phyloP scores from a whole-genome alignment of 306 rosid species.

The Dryas octopetala region DNA sequence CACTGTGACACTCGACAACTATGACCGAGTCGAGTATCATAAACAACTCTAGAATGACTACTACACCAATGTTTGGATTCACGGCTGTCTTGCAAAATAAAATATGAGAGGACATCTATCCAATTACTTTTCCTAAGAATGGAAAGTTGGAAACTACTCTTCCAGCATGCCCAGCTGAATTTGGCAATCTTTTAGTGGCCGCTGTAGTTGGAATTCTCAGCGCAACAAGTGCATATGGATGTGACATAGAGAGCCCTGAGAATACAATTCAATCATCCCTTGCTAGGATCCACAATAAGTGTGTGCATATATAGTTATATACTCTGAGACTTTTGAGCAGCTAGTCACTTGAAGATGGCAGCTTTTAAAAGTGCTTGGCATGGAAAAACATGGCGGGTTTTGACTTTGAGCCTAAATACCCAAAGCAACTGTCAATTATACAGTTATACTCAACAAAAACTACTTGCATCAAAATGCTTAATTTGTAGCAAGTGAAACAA shows the following conservation, averaged over 20 bases:
- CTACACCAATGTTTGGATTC: background rate
- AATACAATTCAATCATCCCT: conserved; percentile 10
- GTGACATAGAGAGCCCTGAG: background rate
- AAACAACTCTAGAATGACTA: too few species aligned
- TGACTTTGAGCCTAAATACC: conserved; percentile 18
- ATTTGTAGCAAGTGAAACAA: background rate
- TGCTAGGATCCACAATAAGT: background rate
- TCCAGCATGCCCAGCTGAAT: background rate
- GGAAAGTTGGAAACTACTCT: background rate
- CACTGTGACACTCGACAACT: background rate
- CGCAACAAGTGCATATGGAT: background rate
- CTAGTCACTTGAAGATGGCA: conserved; percentile 19
- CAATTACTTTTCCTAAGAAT: background rate
- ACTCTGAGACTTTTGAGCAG: conserved; percentile 3
- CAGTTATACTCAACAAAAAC: background rate
- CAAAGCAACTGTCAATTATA: background rate
- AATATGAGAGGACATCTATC: too few species aligned
- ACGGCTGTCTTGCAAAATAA: background rate
- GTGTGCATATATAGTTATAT: background rate
- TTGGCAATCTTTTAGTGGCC: background rate
- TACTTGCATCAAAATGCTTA: background rate
- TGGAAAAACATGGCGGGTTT: conserved; percentile 23
- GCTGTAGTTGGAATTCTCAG: background rate
- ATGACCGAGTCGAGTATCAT: too few species aligned
- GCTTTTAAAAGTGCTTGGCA: conserved; percentile 28